A percentile compares a stretch with the other conserved stretches of the same genome.
Conservation (phyloP, 2,329 filamentous ascomycete genomes). For the Septoria petroselini region DNA sequence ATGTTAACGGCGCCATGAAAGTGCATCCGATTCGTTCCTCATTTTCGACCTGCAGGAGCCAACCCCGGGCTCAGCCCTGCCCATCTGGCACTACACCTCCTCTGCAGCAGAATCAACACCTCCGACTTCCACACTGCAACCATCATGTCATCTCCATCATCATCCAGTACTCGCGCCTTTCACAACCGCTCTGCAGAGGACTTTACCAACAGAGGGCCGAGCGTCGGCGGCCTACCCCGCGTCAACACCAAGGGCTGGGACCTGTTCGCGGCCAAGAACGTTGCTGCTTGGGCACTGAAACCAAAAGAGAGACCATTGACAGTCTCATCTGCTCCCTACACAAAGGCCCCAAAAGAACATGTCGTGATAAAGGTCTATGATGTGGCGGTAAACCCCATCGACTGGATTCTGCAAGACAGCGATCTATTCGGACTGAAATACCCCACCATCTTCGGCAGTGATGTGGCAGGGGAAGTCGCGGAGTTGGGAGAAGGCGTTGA, state of each 20-base stretch:
- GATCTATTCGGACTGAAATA: constrained; percentile 36
- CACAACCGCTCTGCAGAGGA: not conserved
- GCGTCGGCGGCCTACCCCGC: not conserved
- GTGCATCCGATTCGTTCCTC: too few species aligned
- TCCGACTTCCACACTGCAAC: too few species aligned
- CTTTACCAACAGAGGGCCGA: not conserved
- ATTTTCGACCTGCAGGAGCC: too few species aligned
- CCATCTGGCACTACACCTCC: too few species aligned
- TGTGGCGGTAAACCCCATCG: constrained; percentile 45
- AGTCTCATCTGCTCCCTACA: constrained; percentile 41
- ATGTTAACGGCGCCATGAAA: too few species aligned
- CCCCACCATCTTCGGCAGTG: constrained; percentile 42
- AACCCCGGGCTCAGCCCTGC: too few species aligned
- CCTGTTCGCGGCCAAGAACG: constrained; percentile 27
- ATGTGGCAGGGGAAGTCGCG: constrained; percentile 48
- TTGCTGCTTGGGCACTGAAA: constrained; percentile 39
- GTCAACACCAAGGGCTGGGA: constrained; percentile 2
- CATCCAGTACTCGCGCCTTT: not conserved
- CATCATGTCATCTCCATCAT: not conserved
- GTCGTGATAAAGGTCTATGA: constrained; percentile 42
- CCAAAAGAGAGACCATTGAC: constrained; percentile 35
- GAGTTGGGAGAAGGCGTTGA: constrained; percentile 48
- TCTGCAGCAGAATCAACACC: too few species aligned
- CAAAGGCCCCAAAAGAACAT: constrained; percentile 37
- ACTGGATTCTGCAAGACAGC: constrained; percentile 41